Conservation (phyloP, 2,329 filamentous ascomycete genomes). For the Didymella exigua region DNA sequence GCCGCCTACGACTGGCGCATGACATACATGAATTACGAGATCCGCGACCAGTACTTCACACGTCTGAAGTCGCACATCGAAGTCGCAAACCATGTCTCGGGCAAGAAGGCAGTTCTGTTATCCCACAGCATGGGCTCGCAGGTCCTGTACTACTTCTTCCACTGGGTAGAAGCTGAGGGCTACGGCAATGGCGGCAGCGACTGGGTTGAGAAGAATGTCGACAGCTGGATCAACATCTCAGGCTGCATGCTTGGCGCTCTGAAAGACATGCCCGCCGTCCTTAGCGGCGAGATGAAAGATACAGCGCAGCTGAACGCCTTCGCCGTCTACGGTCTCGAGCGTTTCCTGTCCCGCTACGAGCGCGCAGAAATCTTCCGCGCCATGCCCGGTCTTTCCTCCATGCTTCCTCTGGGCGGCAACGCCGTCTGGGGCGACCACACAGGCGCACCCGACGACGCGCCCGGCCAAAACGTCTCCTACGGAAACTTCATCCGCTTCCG, state of each 20-base stretch:
- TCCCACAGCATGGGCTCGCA: constrained; percentile 99
- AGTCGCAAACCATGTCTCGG: constrained; percentile 72
- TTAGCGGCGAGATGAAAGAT: constrained; percentile 98
- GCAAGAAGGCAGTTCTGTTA: constrained; percentile 81
- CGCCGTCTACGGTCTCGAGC: constrained; percentile 94
- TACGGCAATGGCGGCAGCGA: constrained; percentile 78
- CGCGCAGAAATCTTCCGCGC: constrained; percentile 91
- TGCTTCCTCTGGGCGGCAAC: constrained; percentile 93
- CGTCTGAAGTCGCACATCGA: constrained; percentile 90
- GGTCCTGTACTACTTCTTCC: constrained; percentile 84
- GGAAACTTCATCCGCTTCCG: constrained; percentile 88
- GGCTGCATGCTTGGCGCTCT: constrained; percentile 96
- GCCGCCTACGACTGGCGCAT: constrained; percentile 89
- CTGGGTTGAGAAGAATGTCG: constrained; percentile 90
- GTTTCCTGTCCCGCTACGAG: constrained; percentile 89
- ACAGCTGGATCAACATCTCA: constrained; percentile 97
- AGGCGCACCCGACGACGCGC: constrained; percentile 85
- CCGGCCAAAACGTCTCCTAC: constrained; percentile 73
- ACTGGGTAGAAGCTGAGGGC: constrained; percentile 80
- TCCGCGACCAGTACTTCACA: constrained; percentile 91
- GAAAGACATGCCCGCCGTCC: constrained; percentile 86
- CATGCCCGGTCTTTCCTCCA: constrained; percentile 95
- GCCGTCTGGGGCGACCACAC: constrained; percentile 91
- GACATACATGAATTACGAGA: constrained; percentile 86
- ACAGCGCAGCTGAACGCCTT: constrained; percentile 96